Base-by-base conservation (phyloP, 345 rosid genomes). In the Lumnitzera racemosa region DNA sequence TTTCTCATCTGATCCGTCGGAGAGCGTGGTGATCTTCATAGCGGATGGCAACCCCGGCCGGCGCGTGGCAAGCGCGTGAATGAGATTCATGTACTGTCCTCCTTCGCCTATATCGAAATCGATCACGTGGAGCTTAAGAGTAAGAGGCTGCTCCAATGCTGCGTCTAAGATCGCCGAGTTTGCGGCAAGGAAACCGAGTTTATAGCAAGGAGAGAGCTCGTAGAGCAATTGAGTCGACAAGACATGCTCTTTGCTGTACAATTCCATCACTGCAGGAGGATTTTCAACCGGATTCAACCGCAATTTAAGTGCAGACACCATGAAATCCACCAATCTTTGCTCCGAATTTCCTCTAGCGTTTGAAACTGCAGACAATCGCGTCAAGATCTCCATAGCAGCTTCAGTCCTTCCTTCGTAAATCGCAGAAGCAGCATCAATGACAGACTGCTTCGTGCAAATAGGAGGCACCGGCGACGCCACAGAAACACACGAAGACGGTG, bases 91-190 rank as follows among this genome's bases (percentile, higher is more conserved):
- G 72, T 88, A 94, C 49, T 88, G 99, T 2, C 87, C 82, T 15
- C 89, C 99, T 23, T 79, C 76, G 2, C 99, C 96, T 31, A 90
- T 70, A 13, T 90, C 87, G 63, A 94, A 90, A 76, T 94, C 99
- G 25, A 94, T 62, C 9, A 94, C 85, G 67, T 94, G 99, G 55
- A 87, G 54, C 61, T 63, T 56, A 51, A 63, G 66, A 52, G 59
- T 64, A 11, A 52, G 67, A 17, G 72, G 56, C 36, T 75, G 81
- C 51, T 85, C 86, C 49, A 66, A 59, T 8, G 83, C 71, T 8
- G 86, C 82, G 29, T 88, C 90, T 6, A 94, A 73, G 54, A 94
- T 88, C 51, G 95, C 95, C 57, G 77, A 81, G 74, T 94, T 90
- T 2, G 97, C 97, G 20, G 97, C 91, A 86, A 78, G 62, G 72